A percentile compares a stretch with the other conserved stretches of the same genome.
Evolutionary conservation across 139 green algal species (phyloP).

Genomic region (Ulvella scutata): DNA sequence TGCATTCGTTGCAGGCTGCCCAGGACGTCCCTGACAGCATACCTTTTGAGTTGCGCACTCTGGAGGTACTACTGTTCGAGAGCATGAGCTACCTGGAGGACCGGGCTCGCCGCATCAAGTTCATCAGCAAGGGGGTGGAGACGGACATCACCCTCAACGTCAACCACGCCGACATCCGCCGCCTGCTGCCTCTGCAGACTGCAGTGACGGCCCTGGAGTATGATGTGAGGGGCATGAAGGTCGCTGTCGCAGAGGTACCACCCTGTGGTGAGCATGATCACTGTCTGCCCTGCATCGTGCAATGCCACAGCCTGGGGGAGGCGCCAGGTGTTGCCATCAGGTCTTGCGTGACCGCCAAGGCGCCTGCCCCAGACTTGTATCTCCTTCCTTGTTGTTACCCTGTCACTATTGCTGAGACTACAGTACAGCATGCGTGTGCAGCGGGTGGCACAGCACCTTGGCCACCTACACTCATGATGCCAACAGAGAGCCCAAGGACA

Average conservation of each 20-base stretch:
- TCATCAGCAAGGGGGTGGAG: slow-evolving; percentile 20
- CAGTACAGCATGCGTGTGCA: too few relatives aligned
- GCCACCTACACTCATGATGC: too few relatives aligned
- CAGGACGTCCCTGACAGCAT: background rate
- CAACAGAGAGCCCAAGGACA: too few relatives aligned
- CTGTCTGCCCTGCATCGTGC: background rate
- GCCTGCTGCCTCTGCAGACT: slow-evolving; percentile 29
- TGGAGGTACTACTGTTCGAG: slow-evolving; percentile 26
- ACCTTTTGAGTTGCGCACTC: slow-evolving; percentile 27
- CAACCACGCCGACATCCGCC: background rate
- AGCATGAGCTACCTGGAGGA: slow-evolving; percentile 27
- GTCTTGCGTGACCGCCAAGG: background rate
- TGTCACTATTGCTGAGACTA: too few relatives aligned
- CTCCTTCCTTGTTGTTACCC: background rate
- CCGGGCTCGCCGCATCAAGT: slow-evolving; percentile 17
- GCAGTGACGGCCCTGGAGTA: slow-evolving; percentile 23
- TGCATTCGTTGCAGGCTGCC: background rate
- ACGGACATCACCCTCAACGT: background rate
- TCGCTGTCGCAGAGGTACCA: background rate
- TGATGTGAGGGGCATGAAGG: slow-evolving; percentile 22
- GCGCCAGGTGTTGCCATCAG: background rate
- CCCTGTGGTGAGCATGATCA: slow-evolving; percentile 15
- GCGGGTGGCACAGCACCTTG: too few relatives aligned
- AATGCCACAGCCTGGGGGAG: background rate
- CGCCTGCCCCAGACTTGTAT: background rate